Conservation (phyloP, 768 basidiomycete genomes). For the Boletus vinaceobasis region DNA sequence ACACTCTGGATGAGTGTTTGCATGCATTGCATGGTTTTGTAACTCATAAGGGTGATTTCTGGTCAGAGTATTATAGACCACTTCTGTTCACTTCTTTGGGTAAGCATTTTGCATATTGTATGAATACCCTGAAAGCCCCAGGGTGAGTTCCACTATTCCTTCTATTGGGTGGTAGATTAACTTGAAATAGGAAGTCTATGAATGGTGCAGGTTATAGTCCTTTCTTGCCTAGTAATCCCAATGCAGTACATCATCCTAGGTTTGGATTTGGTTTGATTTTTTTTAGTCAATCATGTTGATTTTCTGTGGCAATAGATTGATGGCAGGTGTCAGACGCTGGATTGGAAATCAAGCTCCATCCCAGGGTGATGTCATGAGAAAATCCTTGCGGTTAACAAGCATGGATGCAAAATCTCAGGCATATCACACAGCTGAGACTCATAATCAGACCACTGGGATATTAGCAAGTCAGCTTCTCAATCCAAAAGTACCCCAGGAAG, state of each 20-base stretch:
- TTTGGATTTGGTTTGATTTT: constrained; percentile 18
- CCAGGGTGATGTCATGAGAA: constrained; percentile 37
- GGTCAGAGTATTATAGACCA: constrained; percentile 88
- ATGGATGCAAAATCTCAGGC: constrained; percentile 24
- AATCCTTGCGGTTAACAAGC: constrained; percentile 35
- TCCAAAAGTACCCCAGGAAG: constrained; percentile 59
- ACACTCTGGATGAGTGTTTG: constrained; percentile 62
- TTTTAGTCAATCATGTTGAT: constrained; percentile 25
- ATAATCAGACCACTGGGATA: constrained; percentile 47
- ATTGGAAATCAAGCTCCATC: constrained; percentile 55
- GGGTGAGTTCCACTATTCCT: constrained; percentile 46
- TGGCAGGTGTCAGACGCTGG: constrained; percentile 78
- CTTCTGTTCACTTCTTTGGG: constrained; percentile 78
- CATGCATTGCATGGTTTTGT: constrained; percentile 59
- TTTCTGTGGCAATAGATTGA: constrained; percentile 44
- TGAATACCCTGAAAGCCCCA: constrained; percentile 83
- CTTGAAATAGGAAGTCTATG: constrained; percentile 55
- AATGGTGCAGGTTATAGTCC: constrained; percentile 71
- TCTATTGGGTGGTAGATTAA: not conserved
- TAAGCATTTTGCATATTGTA: constrained; percentile 89
- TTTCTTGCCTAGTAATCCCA: constrained; percentile 59
- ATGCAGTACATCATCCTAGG: constrained; percentile 37
- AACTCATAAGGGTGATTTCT: constrained; percentile 64
- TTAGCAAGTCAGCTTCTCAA: constrained; percentile 58
- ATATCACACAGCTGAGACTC: constrained; percentile 28